These are phyloP conservation scores for Zygotorulaspora chibaensis DNA, from an alignment of 805 yeast species.

Conservation along the genomic window DNA sequence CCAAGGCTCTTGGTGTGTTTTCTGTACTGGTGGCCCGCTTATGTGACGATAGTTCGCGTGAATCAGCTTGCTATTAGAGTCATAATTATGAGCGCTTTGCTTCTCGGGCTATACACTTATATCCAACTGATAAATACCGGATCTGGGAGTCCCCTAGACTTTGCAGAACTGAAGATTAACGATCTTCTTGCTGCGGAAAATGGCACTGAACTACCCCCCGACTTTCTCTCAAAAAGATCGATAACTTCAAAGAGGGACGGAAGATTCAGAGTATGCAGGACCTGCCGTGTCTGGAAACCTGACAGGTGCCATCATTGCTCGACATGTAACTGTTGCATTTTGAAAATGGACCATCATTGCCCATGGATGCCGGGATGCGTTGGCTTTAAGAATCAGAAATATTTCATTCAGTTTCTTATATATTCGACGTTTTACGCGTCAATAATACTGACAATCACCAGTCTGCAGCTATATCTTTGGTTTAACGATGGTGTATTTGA, in stretches of 20 bases:
- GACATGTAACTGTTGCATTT: constrained; percentile 59
- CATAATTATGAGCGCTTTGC: constrained; percentile 5
- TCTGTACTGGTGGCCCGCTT: constrained; percentile 25
- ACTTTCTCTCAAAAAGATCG: constrained; percentile 38
- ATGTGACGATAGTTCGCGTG: constrained; percentile 16
- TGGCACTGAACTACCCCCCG: constrained; percentile 41
- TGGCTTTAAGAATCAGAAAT: constrained; percentile 77
- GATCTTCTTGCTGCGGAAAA: constrained; percentile 28
- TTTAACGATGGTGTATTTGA: constrained; percentile 40
- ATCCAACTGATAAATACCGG: constrained; percentile 50
- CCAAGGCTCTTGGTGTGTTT: constrained; percentile 26
- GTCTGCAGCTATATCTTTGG: constrained; percentile 45
- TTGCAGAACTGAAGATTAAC: constrained; percentile 39
- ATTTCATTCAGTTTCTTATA: constrained; percentile 66
- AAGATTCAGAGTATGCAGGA: constrained; percentile 61
- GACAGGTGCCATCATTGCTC: constrained; percentile 86
- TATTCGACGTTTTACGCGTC: constrained; percentile 49
- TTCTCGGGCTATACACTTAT: constrained; percentile 43
- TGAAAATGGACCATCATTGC: constrained; percentile 90
- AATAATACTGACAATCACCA: constrained; percentile 40
- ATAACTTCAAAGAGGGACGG: constrained; percentile 53
- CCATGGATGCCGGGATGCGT: constrained; percentile 93
- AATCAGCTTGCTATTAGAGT: constrained; percentile 11
- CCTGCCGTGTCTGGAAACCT: constrained; percentile 75
- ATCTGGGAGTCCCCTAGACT: constrained; percentile 65